Percentiles rank a stretch among this genome's conserved stretches.
Conservation (phyloP, 1,139 yeast genomes). For the Blastobotrys arbuscula region DNA sequence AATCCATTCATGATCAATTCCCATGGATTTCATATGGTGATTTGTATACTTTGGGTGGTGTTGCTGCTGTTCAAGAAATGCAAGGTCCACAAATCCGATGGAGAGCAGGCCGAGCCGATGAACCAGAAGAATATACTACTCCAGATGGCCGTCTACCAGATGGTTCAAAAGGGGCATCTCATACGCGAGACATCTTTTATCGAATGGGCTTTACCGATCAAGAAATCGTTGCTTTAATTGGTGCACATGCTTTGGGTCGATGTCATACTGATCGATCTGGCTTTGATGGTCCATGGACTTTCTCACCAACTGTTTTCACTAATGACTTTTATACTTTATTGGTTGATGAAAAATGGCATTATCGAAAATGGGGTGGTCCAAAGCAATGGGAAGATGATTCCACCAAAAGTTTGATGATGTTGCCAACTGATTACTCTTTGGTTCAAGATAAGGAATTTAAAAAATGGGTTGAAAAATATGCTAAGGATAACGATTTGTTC, state of each 20-base stretch:
- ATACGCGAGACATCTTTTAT: slow-evolving; percentile 49
- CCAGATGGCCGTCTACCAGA: slow-evolving; percentile 72
- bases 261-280: slow-evolving; percentile 60
- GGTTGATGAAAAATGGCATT: slow-evolving; percentile 66
- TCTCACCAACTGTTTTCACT: slow-evolving; percentile 71
- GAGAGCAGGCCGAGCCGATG: slow-evolving; percentile 77
- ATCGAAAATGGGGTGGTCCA: slow-evolving; percentile 70
- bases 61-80: slow-evolving; percentile 76
- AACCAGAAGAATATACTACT: slow-evolving; percentile 39
- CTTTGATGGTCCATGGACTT: slow-evolving; percentile 90
- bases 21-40: slow-evolving; percentile 87
- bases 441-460: slow-evolving; percentile 59
- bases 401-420: slow-evolving; percentile 79
- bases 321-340: slow-evolving; percentile 72
- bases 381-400: slow-evolving; percentile 71
- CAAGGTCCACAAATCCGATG: slow-evolving; percentile 83
- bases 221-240: slow-evolving; percentile 58
- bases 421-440: slow-evolving; percentile 77
- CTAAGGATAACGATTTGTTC: slow-evolving; percentile 62
- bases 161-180: slow-evolving; percentile 49
- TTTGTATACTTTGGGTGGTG: slow-evolving; percentile 84
- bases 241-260: slow-evolving; percentile 81
- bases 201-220: slow-evolving; percentile 60
- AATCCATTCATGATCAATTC: slow-evolving; percentile 52
- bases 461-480: slow-evolving; percentile 64